Evolutionary conservation across 108 stramenopile species (phyloP), one percentile per base, ranked within the genome.

Genomic region (Cyclotella distinguenda): DNA sequence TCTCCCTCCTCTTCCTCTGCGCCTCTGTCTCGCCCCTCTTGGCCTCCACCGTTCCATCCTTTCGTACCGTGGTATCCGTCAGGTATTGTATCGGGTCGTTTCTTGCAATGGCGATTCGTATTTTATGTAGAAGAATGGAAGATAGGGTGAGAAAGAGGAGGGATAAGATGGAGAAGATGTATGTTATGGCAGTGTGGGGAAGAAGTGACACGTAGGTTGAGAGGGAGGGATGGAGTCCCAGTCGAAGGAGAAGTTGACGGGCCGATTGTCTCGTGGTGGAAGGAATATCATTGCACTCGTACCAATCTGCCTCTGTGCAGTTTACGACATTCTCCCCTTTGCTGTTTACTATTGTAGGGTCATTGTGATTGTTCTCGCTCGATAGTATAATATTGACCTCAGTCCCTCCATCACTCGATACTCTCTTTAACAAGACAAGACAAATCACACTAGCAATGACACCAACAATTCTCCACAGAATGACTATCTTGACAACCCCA

Each of bases 11-110:
- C 44, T 70, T 78, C 1, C 77, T 39, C 27, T 70, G 68, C 3
- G 77, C 77, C 30, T 78, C 77, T 35, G 77, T 66, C 43, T 78
- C 77, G 15, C 69, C 69, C 55, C 33, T 13, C 22, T 70, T 78
- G 27, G 69, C 64, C 43, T 64, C 64, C 4, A 70, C 69, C 28
- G 77, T 70, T 13, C 69, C 68, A 55, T 78, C 69, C 23, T 68
- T 64, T 39, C 54, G 60, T 25, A 78, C 25, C 18, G 56, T 63
- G 16, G 27, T 53, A 26, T 70, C 77, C 0, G 48, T 50, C 39
- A 70, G 66, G 58, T 70, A 69, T 35, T 66, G 70, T 35, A 55
- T 55, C 2, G 54, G 54, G 18, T 55, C 54, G 54, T 55, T 55
- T 23, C 18, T 6, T n/a, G 18, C 34, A 21, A 21, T 35, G 0